Evolutionary conservation across 2,329 filamentous ascomycete species (phyloP).

Genomic region (Pseudonectria foliicola): DNA sequence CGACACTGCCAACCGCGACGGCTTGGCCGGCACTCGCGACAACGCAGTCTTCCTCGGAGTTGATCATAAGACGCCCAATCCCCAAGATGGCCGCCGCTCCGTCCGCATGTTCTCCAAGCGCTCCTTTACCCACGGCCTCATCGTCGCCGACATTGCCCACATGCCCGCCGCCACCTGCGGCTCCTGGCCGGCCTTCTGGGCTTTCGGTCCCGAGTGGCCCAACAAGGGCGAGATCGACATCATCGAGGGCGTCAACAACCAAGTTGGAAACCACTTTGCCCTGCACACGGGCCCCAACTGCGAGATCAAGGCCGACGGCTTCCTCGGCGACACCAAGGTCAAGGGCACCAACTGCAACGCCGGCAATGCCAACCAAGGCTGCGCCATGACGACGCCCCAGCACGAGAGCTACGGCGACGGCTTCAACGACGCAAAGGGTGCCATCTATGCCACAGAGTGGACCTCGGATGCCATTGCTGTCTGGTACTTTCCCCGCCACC

Average conservation of each 20-base stretch:
- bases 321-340: constrained; percentile 38
- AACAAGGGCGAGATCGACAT: constrained; percentile 69
- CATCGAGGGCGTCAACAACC: constrained; percentile 67
- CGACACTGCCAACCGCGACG: constrained; percentile 46
- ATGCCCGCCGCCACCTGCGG: constrained; percentile 69
- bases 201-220: constrained; percentile 64
- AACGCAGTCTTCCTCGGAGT: constrained; percentile 61
- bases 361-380: constrained; percentile 48
- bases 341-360: constrained; percentile 51
- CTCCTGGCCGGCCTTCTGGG: constrained; percentile 70
- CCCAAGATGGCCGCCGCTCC: constrained; percentile 56
- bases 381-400: constrained; percentile 45
- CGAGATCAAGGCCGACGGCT: constrained; percentile 42
- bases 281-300: constrained; percentile 61
- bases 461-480: constrained; percentile 63
- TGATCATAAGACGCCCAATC: constrained; percentile 52
- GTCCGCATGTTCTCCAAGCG: constrained; percentile 63
- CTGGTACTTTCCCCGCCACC: constrained; percentile 70
- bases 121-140: constrained; percentile 60
- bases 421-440: constrained; percentile 65
- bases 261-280: constrained; percentile 53
- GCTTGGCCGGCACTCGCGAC: constrained; percentile 51
- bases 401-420: constrained; percentile 55
- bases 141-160: constrained; percentile 66
- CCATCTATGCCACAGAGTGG: constrained; percentile 73